Evolutionary conservation across 1,139 yeast species (phyloP).

Genomic region (Candida glucosophila): DNA sequence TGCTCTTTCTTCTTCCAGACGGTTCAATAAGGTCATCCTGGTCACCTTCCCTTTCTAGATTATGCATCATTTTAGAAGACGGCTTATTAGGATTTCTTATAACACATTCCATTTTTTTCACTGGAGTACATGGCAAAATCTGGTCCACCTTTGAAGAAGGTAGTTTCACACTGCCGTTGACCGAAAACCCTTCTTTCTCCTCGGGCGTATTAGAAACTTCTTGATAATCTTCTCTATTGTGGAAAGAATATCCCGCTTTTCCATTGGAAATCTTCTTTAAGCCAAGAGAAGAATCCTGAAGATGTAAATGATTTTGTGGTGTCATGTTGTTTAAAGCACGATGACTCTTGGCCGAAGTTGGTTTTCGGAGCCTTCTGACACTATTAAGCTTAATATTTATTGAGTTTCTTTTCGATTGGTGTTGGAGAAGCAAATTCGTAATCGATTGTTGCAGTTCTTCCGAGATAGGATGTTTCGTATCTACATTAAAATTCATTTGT

Average conservation of each 20-base stretch:
- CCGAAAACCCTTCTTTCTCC: slow-evolving; percentile 49
- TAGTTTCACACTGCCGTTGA: slow-evolving; percentile 40
- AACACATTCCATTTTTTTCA: slow-evolving; percentile 46
- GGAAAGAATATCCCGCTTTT: slow-evolving; percentile 2
- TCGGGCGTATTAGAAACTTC: slow-evolving; percentile 4
- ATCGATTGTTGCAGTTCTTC: slow-evolving; percentile 36
- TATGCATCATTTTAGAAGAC: too few species aligned
- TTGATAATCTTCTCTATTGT: background rate
- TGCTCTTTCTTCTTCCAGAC: slow-evolving; percentile 29
- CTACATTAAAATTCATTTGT: slow-evolving; percentile 26
- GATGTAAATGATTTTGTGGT: slow-evolving; percentile 28
- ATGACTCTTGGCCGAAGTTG: slow-evolving; percentile 1
- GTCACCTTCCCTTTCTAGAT: too few species aligned
- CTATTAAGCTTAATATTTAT: slow-evolving; percentile 23
- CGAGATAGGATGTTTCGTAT: too few species aligned
- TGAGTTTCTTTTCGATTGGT: slow-evolving; percentile 31
- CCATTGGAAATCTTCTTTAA: slow-evolving; percentile 21
- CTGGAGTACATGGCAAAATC: slow-evolving; percentile 61
- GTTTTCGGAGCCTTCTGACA: slow-evolving; percentile 2
- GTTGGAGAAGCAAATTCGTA: slow-evolving; percentile 31
- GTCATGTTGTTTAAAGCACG: slow-evolving; percentile 4
- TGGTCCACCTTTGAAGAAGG: slow-evolving; percentile 38
- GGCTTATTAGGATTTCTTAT: slow-evolving; percentile 9
- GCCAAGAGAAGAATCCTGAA: slow-evolving; percentile 35
- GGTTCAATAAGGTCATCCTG: slow-evolving; percentile 1